These are phyloP conservation scores for Hericium erinaceus DNA, from an alignment of 768 basidiomycete genomes.

Conservation along the genomic window DNA sequence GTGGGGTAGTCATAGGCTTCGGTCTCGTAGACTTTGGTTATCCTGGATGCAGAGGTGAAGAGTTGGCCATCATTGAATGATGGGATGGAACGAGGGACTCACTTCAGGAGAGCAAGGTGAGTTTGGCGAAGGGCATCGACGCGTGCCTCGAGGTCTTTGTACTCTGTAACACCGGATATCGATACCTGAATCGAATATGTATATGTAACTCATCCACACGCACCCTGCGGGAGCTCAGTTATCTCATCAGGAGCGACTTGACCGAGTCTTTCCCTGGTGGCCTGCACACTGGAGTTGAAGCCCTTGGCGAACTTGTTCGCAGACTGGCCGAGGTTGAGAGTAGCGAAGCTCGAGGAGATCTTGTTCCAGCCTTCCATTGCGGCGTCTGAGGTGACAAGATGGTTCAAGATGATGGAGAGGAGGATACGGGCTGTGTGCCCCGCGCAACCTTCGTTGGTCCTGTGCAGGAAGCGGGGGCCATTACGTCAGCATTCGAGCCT, in stretches of 20 bases:
- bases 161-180: slow-evolving; percentile 45
- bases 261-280: slow-evolving; percentile 80
- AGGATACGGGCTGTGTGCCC: background rate
- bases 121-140: slow-evolving; percentile 86
- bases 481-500: slow-evolving; percentile 1
- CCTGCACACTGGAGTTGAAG: slow-evolving; percentile 75
- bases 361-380: slow-evolving; percentile 55
- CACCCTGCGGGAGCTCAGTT: slow-evolving; percentile 87
- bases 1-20: slow-evolving; percentile 88
- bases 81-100: slow-evolving; percentile 17
- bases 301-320: slow-evolving; percentile 72
- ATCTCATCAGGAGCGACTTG: slow-evolving; percentile 88
- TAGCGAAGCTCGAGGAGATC: slow-evolving; percentile 49
- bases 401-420: background rate
- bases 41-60: slow-evolving; percentile 34
- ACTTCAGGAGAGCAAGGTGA: slow-evolving; percentile 75
- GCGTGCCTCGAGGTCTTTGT: slow-evolving; percentile 89
- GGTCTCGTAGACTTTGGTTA: slow-evolving; percentile 80
- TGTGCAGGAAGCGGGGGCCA: background rate
- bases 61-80: background rate
- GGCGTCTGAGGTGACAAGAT: background rate
- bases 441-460: background rate
- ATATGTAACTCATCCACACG: background rate
- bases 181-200: background rate
- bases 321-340: slow-evolving; percentile 65